A percentile compares a stretch with the other conserved stretches of the same genome.
Conservation (phyloP, 2,329 filamentous ascomycete species). For the Colletotrichum tamarilloi region DNA sequence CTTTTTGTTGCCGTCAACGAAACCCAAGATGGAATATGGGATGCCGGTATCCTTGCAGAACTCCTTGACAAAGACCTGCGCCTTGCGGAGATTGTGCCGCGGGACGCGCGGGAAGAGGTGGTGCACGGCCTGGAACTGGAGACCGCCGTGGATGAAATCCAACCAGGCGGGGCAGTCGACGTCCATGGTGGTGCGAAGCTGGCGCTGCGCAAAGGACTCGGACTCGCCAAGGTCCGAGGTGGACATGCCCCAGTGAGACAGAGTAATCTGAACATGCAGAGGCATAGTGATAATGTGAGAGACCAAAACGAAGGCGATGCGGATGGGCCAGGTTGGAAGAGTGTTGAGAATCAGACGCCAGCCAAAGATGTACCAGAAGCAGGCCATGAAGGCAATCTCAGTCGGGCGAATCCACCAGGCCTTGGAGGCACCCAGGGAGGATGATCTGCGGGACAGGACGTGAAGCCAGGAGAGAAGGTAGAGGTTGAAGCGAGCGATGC, state of each 20-base stretch:
- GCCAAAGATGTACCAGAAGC: constrained; percentile 77
- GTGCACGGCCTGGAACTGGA: constrained; percentile 80
- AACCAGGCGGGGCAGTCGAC: constrained; percentile 78
- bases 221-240: constrained; percentile 71
- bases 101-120: constrained; percentile 77
- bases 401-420: constrained; percentile 76
- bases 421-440: constrained; percentile 64
- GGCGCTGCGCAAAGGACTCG: constrained; percentile 76
- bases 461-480: constrained; percentile 76
- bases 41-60: constrained; percentile 75
- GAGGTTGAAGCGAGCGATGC: constrained; percentile 77
- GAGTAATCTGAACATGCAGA: constrained; percentile 77
- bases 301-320: constrained; percentile 71
- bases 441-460: constrained; percentile 66
- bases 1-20: constrained; percentile 71
- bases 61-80: constrained; percentile 69
- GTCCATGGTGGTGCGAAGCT: constrained; percentile 79
- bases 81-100: constrained; percentile 72
- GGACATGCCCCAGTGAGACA: constrained; percentile 79
- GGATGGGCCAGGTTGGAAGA: constrained; percentile 67
- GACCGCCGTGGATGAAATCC: constrained; percentile 77
- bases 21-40: constrained; percentile 70
- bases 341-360: constrained; percentile 71
- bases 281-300: constrained; percentile 75
- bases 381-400: constrained; percentile 70